Evolutionary conservation across 352 stramenopile genomes (phyloP).

Genomic region (Phytophthora syringae): DNA sequence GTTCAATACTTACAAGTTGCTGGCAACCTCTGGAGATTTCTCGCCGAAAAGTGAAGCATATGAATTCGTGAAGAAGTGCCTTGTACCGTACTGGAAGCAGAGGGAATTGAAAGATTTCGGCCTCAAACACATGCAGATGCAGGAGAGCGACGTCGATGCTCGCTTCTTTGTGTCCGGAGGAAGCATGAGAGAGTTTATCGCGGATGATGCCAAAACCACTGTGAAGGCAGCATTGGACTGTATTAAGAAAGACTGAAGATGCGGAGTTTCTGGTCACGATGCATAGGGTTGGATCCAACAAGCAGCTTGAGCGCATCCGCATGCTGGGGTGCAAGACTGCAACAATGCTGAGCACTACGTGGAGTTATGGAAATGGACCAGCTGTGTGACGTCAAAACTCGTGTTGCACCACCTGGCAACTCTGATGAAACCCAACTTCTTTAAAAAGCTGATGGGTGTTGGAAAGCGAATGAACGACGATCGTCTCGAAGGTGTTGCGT

Average conservation of each 20-base stretch:
- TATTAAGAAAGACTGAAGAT: not conserved
- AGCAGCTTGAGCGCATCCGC: not conserved
- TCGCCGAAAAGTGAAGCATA: not conserved
- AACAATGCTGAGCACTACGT: constrained; percentile 1
- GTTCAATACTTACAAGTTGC: not conserved
- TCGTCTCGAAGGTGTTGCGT: too few species aligned
- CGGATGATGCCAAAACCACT: not conserved
- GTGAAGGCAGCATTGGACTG: not conserved
- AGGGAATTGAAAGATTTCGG: constrained; percentile 2
- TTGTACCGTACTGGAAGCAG: constrained; percentile 17
- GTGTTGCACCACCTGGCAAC: too few species aligned
- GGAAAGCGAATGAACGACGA: too few species aligned
- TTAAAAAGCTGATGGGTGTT: too few species aligned
- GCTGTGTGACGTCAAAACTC: constrained; percentile 8
- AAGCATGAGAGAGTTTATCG: constrained; percentile 7
- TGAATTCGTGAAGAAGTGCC: not conserved
- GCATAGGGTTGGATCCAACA: not conserved
- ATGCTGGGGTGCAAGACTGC: not conserved
- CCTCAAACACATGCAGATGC: not conserved
- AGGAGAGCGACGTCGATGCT: not conserved
- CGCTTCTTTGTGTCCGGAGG: constrained; percentile 15
- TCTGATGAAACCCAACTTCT: too few species aligned
- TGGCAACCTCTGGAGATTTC: constrained; percentile 13
- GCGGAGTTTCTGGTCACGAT: not conserved
- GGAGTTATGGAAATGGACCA: not conserved